phyloP scores from a whole-genome alignment of 1,139 yeast species.

The Candida sp. region DNA sequence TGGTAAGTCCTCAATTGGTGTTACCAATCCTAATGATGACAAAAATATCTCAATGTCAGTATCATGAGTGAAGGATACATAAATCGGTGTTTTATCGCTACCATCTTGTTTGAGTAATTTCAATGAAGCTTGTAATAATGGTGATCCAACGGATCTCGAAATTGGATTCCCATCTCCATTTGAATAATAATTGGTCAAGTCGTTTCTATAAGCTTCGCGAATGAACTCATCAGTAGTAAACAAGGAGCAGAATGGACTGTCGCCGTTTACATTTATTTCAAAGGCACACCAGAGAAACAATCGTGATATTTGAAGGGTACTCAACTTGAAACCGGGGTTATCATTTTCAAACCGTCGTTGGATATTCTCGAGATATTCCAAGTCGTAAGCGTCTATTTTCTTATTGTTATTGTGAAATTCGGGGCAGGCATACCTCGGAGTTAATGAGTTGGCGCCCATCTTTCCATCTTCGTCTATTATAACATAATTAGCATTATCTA shows the following conservation, averaged over 20 bases:
- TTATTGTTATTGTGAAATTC: constrained; percentile 7
- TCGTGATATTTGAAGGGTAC: constrained; percentile 34
- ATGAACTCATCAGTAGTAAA: constrained; percentile 49
- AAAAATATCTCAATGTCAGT: constrained; percentile 47
- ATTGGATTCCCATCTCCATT: constrained; percentile 49
- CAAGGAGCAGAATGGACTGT: constrained; percentile 45
- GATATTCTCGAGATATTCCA: constrained; percentile 32
- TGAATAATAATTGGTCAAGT: constrained; percentile 43
- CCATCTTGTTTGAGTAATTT: constrained; percentile 27
- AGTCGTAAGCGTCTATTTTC: constrained; percentile 7
- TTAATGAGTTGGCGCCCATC: constrained; percentile 35
- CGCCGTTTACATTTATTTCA: constrained; percentile 50
- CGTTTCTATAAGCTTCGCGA: constrained; percentile 29
- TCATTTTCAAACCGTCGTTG: constrained; percentile 31
- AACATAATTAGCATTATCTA: constrained; percentile 17
- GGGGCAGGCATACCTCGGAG: constrained; percentile 23
- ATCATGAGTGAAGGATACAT: constrained; percentile 52
- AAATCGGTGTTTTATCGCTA: constrained; percentile 12
- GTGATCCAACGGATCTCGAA: constrained; percentile 43
- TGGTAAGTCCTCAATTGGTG: constrained; percentile 19
- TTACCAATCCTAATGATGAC: constrained; percentile 47
- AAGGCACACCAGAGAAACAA: constrained; percentile 50
- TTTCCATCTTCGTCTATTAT: constrained; percentile 22
- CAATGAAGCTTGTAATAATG: constrained; percentile 47
- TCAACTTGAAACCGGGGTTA: constrained; percentile 31